These are phyloP conservation scores for Spathaspora boniae DNA, from an alignment of 805 yeast genomes.

Conservation along the genomic window DNA sequence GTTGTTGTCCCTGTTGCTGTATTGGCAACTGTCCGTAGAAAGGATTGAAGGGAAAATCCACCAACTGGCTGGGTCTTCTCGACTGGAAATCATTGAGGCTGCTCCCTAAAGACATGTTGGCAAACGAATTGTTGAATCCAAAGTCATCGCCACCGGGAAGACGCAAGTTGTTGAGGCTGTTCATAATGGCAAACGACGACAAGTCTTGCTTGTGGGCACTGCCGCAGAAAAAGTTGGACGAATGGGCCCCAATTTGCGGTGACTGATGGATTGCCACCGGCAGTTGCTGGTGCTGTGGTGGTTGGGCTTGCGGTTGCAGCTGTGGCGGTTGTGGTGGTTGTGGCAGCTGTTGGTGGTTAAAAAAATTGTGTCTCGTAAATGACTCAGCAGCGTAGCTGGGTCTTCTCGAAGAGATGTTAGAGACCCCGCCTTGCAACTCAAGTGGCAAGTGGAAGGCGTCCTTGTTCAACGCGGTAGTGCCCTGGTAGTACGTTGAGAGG, in stretches of 20 bases:
- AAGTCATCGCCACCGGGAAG: conserved; percentile 1
- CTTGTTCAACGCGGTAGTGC: conserved; percentile 1
- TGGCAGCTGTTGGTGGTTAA: neutral
- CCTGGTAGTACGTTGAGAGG: conserved; percentile 1
- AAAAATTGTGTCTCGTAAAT: conserved; percentile 34
- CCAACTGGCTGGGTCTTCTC: conserved; percentile 42
- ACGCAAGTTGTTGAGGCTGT: conserved; percentile 20
- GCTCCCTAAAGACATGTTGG: conserved; percentile 28
- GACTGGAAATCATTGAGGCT: conserved; percentile 37
- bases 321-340: conserved; percentile 1
- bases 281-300: conserved; percentile 4
- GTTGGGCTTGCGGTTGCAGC: conserved; percentile 3
- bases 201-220: conserved; percentile 13
- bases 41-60: conserved; percentile 21
- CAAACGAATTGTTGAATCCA: conserved; percentile 28
- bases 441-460: conserved; percentile 48
- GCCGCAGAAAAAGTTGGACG: conserved; percentile 4
- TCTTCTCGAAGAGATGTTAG: conserved; percentile 61
- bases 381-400: conserved; percentile 73
- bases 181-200: conserved; percentile 28
- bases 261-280: neutral
- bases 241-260: conserved; percentile 4
- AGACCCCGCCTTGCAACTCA: conserved; percentile 64
- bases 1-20: conserved; percentile 12
- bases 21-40: conserved; percentile 2